Conservation (phyloP, 75 land plant species). For the Selaginella tamariscina region DNA sequence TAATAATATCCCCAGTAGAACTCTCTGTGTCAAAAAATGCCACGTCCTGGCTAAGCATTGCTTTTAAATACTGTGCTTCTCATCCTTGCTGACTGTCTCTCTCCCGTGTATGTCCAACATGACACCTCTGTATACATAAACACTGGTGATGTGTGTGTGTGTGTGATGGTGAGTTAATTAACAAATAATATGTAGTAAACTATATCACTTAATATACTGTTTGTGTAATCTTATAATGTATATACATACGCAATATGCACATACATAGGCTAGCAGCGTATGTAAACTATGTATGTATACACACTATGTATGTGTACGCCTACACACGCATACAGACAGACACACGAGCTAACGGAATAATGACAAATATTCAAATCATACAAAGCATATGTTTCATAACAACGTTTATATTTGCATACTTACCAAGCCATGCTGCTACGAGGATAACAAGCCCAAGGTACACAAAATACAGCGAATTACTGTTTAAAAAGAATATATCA, state of each 20-base stretch:
- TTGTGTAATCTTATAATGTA: no score
- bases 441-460: constrained; percentile 58
- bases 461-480: constrained; percentile 73
- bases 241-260: no score
- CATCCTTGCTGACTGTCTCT: constrained; percentile 41
- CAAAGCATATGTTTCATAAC: neutral
- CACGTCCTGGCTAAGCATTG: constrained; percentile 42
- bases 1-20: constrained; percentile 41
- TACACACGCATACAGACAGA: no score
- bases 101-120: constrained; percentile 54
- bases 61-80: constrained; percentile 33
- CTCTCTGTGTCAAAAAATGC: constrained; percentile 48
- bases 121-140: constrained; percentile 40
- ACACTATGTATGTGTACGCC: no score
- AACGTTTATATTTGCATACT: no score
- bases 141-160: no score
- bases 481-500: constrained; percentile 18
- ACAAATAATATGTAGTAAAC: no score
- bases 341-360: no score
- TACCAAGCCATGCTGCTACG: constrained; percentile 76
- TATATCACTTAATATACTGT: no score
- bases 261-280: no score
- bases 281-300: no score
- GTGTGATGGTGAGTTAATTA: no score
- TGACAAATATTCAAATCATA: neutral